phyloP scores from a whole-genome alignment of 1,284 basidiomycete species.

The Ceratobasidium sp. region DNA sequence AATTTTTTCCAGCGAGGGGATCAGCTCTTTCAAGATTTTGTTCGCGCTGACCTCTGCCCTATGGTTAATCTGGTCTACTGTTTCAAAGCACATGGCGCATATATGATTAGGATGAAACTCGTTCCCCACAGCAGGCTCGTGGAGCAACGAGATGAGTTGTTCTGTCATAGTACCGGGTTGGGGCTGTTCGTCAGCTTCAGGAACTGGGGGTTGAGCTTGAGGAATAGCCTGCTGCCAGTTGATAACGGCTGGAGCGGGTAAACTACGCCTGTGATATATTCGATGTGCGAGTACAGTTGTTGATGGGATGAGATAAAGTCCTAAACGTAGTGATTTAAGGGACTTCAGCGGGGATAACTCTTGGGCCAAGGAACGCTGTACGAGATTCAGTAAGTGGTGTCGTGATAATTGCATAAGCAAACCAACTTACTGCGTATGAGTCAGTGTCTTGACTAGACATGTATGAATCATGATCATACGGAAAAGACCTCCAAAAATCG shows the following conservation, averaged over 20 bases:
- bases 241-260: conserved; percentile 13
- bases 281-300: conserved; percentile 29
- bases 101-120: conserved; percentile 9
- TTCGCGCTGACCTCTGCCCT: neutral
- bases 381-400: neutral
- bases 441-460: conserved; percentile 29
- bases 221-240: conserved; percentile 28
- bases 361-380: conserved; percentile 22
- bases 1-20: conserved; percentile 18
- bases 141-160: conserved; percentile 37
- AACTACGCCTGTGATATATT: conserved; percentile 20
- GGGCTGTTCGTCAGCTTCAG: neutral
- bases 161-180: neutral
- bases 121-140: conserved; percentile 7
- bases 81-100: conserved; percentile 27
- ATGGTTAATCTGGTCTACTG: neutral
- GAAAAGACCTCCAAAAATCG: conserved; percentile 36
- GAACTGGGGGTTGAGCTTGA: neutral
- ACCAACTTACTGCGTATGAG: conserved; percentile 16
- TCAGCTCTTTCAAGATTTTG: conserved; percentile 13
- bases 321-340: conserved; percentile 27
- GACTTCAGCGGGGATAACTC: conserved; percentile 24
- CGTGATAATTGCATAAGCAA: neutral
- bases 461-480: conserved; percentile 36
- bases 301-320: conserved; percentile 35